Evolutionary conservation across 768 basidiomycete genomes (phyloP).

Genomic region (Candolleomyces aberdarensis): DNA sequence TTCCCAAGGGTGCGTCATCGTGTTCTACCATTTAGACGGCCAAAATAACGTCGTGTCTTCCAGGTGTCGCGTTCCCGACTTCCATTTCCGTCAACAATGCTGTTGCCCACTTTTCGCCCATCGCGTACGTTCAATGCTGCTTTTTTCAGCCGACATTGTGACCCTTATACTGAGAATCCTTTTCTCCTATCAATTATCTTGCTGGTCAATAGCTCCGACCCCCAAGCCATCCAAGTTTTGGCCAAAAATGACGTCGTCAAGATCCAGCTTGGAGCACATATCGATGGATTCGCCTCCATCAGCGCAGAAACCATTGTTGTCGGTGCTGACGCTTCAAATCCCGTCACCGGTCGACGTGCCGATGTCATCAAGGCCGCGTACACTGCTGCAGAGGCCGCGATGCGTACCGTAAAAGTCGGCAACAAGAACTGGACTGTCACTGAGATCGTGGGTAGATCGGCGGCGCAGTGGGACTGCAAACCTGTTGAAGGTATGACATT

Average conservation of each 20-base stretch:
- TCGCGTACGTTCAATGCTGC: conserved; percentile 57
- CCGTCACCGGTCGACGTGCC: conserved; percentile 82
- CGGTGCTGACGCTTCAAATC: conserved; percentile 67
- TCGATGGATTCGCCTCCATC: conserved; percentile 95
- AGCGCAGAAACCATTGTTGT: conserved; percentile 92
- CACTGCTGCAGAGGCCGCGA: conserved; percentile 87
- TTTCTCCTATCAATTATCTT: conserved; percentile 8
- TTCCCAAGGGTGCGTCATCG: conserved; percentile 68
- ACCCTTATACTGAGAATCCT: neutral
- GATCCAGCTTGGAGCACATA: conserved; percentile 93
- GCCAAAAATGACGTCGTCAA: conserved; percentile 92
- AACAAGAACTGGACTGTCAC: conserved; percentile 96
- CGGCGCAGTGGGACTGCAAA: conserved; percentile 77
- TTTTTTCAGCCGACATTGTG: neutral
- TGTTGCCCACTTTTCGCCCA: conserved; percentile 96
- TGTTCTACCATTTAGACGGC: neutral
- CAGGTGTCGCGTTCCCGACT: conserved; percentile 94
- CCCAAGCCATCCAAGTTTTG: conserved; percentile 62
- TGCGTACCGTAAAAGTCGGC: conserved; percentile 88
- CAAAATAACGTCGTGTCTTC: neutral
- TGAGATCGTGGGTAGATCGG: conserved; percentile 73
- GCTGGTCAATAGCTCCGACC: conserved; percentile 57
- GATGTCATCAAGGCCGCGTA: conserved; percentile 94
- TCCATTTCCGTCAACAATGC: conserved; percentile 92
- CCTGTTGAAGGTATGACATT: conserved; percentile 80